These are phyloP conservation scores for Tilletia caries DNA, from an alignment of 1,284 basidiomycete genomes.

Conservation along the genomic window DNA sequence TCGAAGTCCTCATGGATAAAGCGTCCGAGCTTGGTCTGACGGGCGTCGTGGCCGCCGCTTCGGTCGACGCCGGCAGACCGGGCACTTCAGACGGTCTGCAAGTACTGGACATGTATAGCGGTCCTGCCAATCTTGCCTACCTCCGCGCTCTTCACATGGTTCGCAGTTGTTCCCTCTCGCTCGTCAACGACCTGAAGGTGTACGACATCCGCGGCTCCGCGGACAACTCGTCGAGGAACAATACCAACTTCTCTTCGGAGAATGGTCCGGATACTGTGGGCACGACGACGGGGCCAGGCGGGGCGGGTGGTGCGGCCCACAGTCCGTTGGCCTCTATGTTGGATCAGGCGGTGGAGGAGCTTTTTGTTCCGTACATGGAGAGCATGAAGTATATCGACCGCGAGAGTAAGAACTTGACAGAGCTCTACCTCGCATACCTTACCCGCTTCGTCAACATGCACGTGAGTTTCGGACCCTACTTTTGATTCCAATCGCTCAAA, in stretches of 20 bases:
- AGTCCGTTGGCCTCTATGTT: slow-evolving; percentile 65
- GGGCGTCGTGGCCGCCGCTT: background rate
- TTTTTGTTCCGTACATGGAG: slow-evolving; percentile 87
- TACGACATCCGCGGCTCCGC: slow-evolving; percentile 68
- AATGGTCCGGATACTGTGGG: slow-evolving; percentile 12
- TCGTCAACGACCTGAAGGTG: slow-evolving; percentile 88
- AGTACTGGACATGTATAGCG: background rate
- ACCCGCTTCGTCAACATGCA: slow-evolving; percentile 81
- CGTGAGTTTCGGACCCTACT: no score
- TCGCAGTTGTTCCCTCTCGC: slow-evolving; percentile 70
- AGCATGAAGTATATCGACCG: slow-evolving; percentile 86
- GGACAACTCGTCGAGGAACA: background rate
- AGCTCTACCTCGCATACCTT: slow-evolving; percentile 75
- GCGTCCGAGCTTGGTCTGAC: slow-evolving; percentile 37
- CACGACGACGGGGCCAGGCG: no score
- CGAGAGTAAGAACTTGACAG: slow-evolving; percentile 80
- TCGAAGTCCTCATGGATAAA: slow-evolving; percentile 51
- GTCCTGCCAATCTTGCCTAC: slow-evolving; percentile 65
- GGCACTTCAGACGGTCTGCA: background rate
- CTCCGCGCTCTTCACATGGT: slow-evolving; percentile 85
- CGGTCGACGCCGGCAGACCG: background rate
- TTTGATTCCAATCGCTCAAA: no score
- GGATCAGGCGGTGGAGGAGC: slow-evolving; percentile 89
- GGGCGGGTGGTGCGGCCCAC: slow-evolving; percentile 13
- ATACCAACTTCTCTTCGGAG: slow-evolving; percentile 18